phyloP scores from a whole-genome alignment of 371 early-diverging fungal genomes.

The Mucor piriformis region DNA sequence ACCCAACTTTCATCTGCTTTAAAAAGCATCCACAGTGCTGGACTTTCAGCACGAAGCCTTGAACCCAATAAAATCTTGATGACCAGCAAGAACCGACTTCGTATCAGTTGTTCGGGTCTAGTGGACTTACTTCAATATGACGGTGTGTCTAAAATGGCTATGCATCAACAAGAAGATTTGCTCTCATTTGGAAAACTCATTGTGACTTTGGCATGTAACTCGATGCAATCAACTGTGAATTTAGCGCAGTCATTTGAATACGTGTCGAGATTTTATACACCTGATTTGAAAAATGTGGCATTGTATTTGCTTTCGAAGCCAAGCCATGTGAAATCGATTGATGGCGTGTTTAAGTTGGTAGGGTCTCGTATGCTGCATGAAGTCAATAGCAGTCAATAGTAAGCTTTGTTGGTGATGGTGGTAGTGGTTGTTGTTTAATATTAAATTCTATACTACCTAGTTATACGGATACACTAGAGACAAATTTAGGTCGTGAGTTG shows the following conservation, averaged over 20 bases:
- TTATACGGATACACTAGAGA: constrained; percentile 81
- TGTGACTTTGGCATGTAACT: constrained; percentile 78
- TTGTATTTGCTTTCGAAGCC: constrained; percentile 82
- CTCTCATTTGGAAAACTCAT: constrained; percentile 87
- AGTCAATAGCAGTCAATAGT: constrained; percentile 72
- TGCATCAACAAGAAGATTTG: constrained; percentile 86
- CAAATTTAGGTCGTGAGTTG: constrained; percentile 76
- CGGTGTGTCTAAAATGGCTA: constrained; percentile 53
- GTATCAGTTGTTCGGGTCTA: constrained; percentile 83
- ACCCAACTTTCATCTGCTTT: constrained; percentile 86
- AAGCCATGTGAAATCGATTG: constrained; percentile 72
- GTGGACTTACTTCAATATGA: constrained; percentile 84
- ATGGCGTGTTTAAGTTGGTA: constrained; percentile 83
- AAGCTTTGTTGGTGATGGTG: too few species aligned
- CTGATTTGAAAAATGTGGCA: constrained; percentile 81
- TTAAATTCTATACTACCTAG: constrained; percentile 30
- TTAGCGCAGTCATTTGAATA: constrained; percentile 76
- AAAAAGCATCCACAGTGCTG: constrained; percentile 79
- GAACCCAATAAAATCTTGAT: constrained; percentile 83
- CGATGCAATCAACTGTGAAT: constrained; percentile 62
- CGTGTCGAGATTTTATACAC: constrained; percentile 73
- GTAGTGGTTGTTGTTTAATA: too few species aligned
- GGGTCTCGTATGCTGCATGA: constrained; percentile 80
- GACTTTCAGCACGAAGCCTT: constrained; percentile 78
- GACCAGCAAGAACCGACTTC: constrained; percentile 83